These are phyloP conservation scores for Penicillium waksmanii DNA, from an alignment of 495 filamentous ascomycete genomes.

Conservation along the genomic window DNA sequence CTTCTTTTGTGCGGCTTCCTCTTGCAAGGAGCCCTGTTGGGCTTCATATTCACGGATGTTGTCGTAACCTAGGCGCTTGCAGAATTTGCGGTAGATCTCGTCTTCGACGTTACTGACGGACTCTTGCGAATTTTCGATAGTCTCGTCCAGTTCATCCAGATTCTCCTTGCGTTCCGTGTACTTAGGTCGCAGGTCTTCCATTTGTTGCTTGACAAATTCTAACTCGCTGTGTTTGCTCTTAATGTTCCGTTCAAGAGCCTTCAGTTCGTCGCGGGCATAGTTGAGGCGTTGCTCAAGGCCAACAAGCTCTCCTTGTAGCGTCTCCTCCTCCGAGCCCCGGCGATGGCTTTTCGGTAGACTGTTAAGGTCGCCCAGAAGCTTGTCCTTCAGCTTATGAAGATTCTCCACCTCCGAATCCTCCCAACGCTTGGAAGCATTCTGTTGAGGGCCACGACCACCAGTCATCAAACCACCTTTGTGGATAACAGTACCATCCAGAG, in stretches of 20 bases:
- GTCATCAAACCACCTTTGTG: slow-evolving; percentile 99
- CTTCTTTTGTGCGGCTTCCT: slow-evolving; percentile 84
- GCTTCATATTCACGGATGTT: slow-evolving; percentile 92
- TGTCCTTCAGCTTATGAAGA: slow-evolving; percentile 70
- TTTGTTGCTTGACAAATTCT: slow-evolving; percentile 67
- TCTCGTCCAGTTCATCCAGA: slow-evolving; percentile 66
- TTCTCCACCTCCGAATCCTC: slow-evolving; percentile 88
- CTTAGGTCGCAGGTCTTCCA: slow-evolving; percentile 76
- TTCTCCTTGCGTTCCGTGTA: slow-evolving; percentile 69
- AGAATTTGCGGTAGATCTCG: slow-evolving; percentile 85
- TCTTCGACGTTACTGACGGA: slow-evolving; percentile 87
- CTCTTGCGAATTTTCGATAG: slow-evolving; percentile 69
- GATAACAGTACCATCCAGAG: slow-evolving; percentile 88
- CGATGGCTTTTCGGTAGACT: slow-evolving; percentile 76
- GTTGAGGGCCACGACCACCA: slow-evolving; percentile 79
- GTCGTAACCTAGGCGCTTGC: slow-evolving; percentile 80
- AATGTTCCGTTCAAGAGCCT: slow-evolving; percentile 82
- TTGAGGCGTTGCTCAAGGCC: slow-evolving; percentile 79
- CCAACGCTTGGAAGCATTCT: slow-evolving; percentile 73
- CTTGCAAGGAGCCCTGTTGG: slow-evolving; percentile 87
- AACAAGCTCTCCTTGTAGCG: slow-evolving; percentile 74
- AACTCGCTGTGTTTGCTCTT: slow-evolving; percentile 84
- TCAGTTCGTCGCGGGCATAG: slow-evolving; percentile 74
- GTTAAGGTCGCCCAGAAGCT: slow-evolving; percentile 70
- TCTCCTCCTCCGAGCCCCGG: slow-evolving; percentile 75